Evolutionary conservation across 495 filamentous ascomycete species (phyloP), one percentile per base, ranked within the genome.

Genomic region (Aspergillus nanangensis): DNA sequence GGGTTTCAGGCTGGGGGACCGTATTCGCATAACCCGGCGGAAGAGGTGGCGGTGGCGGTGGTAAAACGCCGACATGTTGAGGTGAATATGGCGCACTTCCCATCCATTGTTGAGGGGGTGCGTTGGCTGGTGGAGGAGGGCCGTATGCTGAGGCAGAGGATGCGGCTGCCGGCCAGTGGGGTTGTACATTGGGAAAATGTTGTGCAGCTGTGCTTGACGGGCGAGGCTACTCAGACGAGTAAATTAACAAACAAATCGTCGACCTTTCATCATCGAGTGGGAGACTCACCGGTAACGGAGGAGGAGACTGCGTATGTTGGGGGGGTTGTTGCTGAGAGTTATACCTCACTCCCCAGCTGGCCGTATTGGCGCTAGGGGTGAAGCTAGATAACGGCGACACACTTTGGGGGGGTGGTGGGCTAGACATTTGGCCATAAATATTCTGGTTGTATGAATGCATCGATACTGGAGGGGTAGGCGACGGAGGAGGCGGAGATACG

Each of bases 261-360:
- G 19, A 18, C 1, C 32, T 10, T 11, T 14, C 13, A 17, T 22
- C 15, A 29, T 33, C 11, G 13, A 33, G 34, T 3, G 29, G 22
- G 20, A 32, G 4, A 57, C 72, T 58, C 57, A 78, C 75, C 8
- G 75, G 75, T 29, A 79, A 58, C 13, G 74, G 69, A 38, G 72
- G 74, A 35, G 70, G 65, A 11, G 58, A 53, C 20, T 65, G 54
- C 4, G 50, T 56, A 42, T 57, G 50, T 5, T 7, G 7, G 11
- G 5, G 25, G 11, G 25, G 25, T 25, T 60, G 52, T 20, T 66
- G 61, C 29, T 69, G n/a, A n/a, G n/a, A 65, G 37, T 73, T 72
- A 47, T 69, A 71, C 19, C 67, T 69, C 33, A 71, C 72, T 11
- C 70, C 72, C 74, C 71, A 72, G 1, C 54, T 55, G 18, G 66